These are phyloP conservation scores for Fraxinus platypoda DNA, from an alignment of 305 asterid genomes.

Conservation along the genomic window DNA sequence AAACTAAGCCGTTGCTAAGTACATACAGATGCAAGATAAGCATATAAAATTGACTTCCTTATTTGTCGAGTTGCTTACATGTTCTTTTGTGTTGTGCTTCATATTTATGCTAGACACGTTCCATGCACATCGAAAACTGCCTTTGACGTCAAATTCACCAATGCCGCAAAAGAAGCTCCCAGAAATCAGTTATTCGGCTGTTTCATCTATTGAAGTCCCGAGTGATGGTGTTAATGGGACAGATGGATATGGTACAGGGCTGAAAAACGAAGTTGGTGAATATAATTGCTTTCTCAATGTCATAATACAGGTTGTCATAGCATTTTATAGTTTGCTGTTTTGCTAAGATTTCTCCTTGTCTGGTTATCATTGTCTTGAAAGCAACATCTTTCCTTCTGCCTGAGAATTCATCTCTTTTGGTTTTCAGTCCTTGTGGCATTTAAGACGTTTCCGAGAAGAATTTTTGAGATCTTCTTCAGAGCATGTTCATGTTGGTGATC, in stretches of 20 bases:
- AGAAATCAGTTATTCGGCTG: slow-evolving; percentile 31
- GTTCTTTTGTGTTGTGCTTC: slow-evolving; percentile 11
- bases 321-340: slow-evolving; percentile 12
- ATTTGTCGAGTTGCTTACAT: background rate
- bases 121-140: slow-evolving; percentile 49
- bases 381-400: slow-evolving; percentile 16
- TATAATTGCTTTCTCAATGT: slow-evolving; percentile 93
- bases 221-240: slow-evolving; percentile 36
- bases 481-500: slow-evolving; percentile 91
- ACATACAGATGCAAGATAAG: slow-evolving; percentile 2
- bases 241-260: slow-evolving; percentile 77
- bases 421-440: slow-evolving; percentile 88
- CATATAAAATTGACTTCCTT: background rate
- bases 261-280: slow-evolving; percentile 89
- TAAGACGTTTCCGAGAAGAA: slow-evolving; percentile 76
- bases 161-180: slow-evolving; percentile 33
- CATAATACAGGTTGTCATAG: slow-evolving; percentile 79
- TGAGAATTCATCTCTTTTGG: slow-evolving; percentile 19
- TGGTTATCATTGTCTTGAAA: slow-evolving; percentile 19
- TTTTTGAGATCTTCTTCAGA: slow-evolving; percentile 67
- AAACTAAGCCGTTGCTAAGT: background rate
- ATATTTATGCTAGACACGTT: slow-evolving; percentile 41
- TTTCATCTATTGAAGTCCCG: slow-evolving; percentile 36
- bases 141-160: slow-evolving; percentile 31
- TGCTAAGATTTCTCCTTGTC: slow-evolving; percentile 7